Percentiles rank a stretch among this genome's conserved stretches.
These are phyloP conservation scores for Hemileccinum impolitum DNA, from an alignment of 768 basidiomycete species.

Conservation along the genomic window DNA sequence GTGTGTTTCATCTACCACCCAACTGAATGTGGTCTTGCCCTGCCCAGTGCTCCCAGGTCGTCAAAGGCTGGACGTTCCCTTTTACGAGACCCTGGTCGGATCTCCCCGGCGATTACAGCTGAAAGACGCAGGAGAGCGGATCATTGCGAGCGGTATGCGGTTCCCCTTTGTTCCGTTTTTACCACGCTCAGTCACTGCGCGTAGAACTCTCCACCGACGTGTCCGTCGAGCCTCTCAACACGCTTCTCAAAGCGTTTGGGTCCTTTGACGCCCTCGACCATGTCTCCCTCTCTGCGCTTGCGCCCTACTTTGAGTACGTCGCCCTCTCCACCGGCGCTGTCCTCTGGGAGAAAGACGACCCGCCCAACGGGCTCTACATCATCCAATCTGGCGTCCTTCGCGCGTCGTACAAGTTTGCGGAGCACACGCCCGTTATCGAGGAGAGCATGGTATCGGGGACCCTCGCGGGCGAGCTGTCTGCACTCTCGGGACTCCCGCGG, in stretches of 20 bases:
- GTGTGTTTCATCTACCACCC: neutral
- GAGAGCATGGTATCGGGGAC: conserved; percentile 95
- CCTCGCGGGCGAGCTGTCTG: conserved; percentile 87
- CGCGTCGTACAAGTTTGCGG: conserved; percentile 77
- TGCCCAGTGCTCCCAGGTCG: conserved; percentile 54
- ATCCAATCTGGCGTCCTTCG: conserved; percentile 84
- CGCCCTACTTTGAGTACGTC: conserved; percentile 67
- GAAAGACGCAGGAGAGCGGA: conserved; percentile 67
- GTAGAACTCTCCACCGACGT: conserved; percentile 32
- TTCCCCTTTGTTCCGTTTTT: neutral
- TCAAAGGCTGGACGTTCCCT: conserved; percentile 47
- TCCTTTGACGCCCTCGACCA: conserved; percentile 60
- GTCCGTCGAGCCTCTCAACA: conserved; percentile 62
- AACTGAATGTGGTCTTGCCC: neutral
- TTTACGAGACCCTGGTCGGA: conserved; percentile 39
- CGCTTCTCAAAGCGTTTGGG: conserved; percentile 76
- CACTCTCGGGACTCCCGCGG: conserved; percentile 70
- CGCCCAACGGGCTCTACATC: conserved; percentile 81
- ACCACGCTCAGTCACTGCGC: neutral
- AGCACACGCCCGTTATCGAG: conserved; percentile 62
- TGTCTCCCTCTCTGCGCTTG: conserved; percentile 58
- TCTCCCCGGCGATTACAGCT: conserved; percentile 71
- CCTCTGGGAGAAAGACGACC: conserved; percentile 77
- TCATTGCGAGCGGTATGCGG: conserved; percentile 55
- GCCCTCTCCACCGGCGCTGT: conserved; percentile 53